Base-by-base conservation (phyloP, 306 rosid genomes). In the Myrica gale region DNA sequence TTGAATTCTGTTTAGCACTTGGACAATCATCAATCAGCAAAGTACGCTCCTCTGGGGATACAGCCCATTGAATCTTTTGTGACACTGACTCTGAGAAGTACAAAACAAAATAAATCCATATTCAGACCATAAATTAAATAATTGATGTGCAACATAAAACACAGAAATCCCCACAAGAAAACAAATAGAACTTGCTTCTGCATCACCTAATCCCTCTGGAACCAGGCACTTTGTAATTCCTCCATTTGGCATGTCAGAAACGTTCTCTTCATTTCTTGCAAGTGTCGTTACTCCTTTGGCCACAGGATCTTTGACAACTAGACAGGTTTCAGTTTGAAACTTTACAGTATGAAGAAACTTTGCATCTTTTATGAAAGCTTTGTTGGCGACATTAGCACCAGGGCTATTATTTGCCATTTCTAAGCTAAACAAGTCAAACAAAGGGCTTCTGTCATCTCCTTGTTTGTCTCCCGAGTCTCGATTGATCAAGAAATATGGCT, bases 151-250 rank as follows among this genome's bases (percentile, higher is more conserved):
- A 5, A 76, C 5, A 10, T 58, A 32, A 60, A 68, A 20, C n/a
- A 39, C 46, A 10, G 11, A 62, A 53, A 39, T 53, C n/a, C 44
- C 41, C 48, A 45, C 19, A 39, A 62, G 41, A 41, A 26, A 77
- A 43, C 44, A 77, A 43, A 55, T 23, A 19, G 55, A 71, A 80
- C 63, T 80, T 75, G 83, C 71, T 43, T 9, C 41, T 45, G 21
- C 60, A 74, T 74, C 73, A 78, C 89, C 89, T 74, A 80, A 81
- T 60, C 52, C 75, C 74, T 56, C 72, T n/a, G 73, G 74, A 81
- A 32, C 47, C 43, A 66, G 90, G 79, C 53, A 76, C 70, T 70
- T 74, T 42, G 41, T 32, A 63, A 52, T 72, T 50, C 76, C 81
- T 73, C 37, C 11, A 5, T 76, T 51, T 43, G 58, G 75, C 65